These are phyloP conservation scores for Trichoderma gracile DNA, from an alignment of 2,329 filamentous ascomycete genomes.

Conservation along the genomic window DNA sequence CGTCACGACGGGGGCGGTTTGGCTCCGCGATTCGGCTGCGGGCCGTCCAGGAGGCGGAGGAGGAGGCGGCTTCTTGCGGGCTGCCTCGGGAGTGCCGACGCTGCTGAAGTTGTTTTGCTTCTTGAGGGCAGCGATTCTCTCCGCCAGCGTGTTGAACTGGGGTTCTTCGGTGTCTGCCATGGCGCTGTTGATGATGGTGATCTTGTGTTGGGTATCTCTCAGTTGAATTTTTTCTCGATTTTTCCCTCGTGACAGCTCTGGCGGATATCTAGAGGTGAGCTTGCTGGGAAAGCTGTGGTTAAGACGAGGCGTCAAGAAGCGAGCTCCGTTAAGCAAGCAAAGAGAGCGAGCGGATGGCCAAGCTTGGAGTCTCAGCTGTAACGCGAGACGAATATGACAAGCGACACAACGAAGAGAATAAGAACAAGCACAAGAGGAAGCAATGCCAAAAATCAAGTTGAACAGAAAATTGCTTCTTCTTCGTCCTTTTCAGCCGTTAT, in stretches of 20 bases:
- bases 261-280: too few species aligned
- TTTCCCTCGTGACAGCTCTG: not conserved
- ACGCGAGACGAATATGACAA: not conserved
- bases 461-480: too few species aligned
- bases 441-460: too few species aligned
- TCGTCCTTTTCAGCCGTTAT: not conserved
- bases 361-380: too few species aligned
- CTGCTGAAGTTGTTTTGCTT: constrained; percentile 58
- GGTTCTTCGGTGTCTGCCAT: constrained; percentile 66
- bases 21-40: constrained; percentile 39
- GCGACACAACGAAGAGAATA: not conserved
- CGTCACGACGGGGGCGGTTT: constrained; percentile 39
- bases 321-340: not conserved
- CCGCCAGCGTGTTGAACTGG: constrained; percentile 60
- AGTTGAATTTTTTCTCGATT: not conserved
- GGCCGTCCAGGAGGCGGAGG: constrained; percentile 42
- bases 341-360: constrained; percentile 5
- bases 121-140: constrained; percentile 65
- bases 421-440: not conserved
- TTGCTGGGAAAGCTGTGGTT: not conserved
- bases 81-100: constrained; percentile 38
- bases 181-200: not conserved
- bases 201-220: not conserved
- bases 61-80: constrained; percentile 42
- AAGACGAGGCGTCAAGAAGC: not conserved